These are phyloP conservation scores for Gynochthodes officinalis DNA, from an alignment of 257 asterid genomes.

Conservation along the genomic window DNA sequence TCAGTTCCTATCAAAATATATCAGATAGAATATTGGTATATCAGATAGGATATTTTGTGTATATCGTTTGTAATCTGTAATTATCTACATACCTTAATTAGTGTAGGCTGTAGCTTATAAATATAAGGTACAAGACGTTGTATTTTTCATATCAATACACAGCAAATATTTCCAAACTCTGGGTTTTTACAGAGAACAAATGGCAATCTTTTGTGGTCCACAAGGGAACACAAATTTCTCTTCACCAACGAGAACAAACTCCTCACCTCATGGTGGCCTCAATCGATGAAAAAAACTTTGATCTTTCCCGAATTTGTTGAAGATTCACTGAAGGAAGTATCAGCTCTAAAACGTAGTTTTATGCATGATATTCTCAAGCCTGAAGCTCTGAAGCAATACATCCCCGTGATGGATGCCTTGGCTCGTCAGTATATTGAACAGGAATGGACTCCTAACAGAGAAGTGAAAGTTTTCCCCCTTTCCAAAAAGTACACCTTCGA, in stretches of 20 bases:
- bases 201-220: conserved; percentile 61
- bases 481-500: conserved; percentile 50
- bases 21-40: too few species aligned
- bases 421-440: conserved; percentile 42
- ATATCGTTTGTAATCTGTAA: too few species aligned
- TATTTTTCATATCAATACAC: too few species aligned
- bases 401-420: conserved; percentile 42
- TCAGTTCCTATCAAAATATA: too few species aligned
- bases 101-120: too few species aligned
- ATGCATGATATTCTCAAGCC: conserved; percentile 45
- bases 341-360: conserved; percentile 41
- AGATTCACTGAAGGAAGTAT: conserved; percentile 35
- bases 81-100: too few species aligned
- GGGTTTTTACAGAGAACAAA: too few species aligned
- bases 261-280: conserved; percentile 65
- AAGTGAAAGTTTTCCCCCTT: conserved; percentile 36
- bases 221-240: conserved; percentile 62
- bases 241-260: conserved; percentile 58
- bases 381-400: conserved; percentile 44
- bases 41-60: too few species aligned
- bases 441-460: conserved; percentile 39
- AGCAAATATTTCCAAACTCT: too few species aligned
- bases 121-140: too few species aligned
- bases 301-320: conserved; percentile 42
- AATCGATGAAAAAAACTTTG: conserved; percentile 47